Percentiles rank a stretch among this genome's conserved stretches.
Evolutionary conservation across 148 eudicot species (phyloP).

Genomic region (Persicaria tinctoria): DNA sequence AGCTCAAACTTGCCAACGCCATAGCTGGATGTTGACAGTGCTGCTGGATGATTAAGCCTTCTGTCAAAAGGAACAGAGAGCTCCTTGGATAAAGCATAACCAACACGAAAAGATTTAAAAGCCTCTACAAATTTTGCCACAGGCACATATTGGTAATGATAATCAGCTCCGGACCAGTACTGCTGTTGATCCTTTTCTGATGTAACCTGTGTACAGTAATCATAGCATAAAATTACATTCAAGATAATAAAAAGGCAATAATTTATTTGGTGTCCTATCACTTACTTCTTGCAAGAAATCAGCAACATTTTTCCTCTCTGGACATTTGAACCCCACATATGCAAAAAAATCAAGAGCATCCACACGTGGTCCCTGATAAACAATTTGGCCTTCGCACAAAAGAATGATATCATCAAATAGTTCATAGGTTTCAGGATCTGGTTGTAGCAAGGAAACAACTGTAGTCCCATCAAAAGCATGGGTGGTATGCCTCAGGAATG

Average conservation of each 20-base stretch:
- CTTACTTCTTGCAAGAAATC: conserved; percentile 91
- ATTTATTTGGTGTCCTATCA: neutral
- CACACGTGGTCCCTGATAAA: conserved; percentile 90
- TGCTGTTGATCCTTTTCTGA: conserved; percentile 85
- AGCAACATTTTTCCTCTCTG: conserved; percentile 79
- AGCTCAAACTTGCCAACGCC: conserved; percentile 66
- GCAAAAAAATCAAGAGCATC: conserved; percentile 65
- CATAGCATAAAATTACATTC: neutral
- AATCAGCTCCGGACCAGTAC: conserved; percentile 53
- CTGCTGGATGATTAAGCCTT: conserved; percentile 63
- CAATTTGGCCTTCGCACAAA: conserved; percentile 79
- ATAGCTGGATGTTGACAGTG: conserved; percentile 61
- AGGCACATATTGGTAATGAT: conserved; percentile 50
- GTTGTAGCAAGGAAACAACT: conserved; percentile 79
- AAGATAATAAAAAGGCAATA: neutral
- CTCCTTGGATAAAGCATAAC: conserved; percentile 46
- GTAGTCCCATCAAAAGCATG: conserved; percentile 67
- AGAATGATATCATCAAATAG: conserved; percentile 87
- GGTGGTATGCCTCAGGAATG: conserved; percentile 65
- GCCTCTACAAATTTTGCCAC: conserved; percentile 74
- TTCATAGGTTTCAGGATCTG: conserved; percentile 86
- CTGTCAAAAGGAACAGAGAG: conserved; percentile 60
- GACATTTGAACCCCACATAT: conserved; percentile 81
- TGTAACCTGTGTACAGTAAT: conserved; percentile 43
- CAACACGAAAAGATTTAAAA: conserved; percentile 60